Evolutionary conservation across 176 grass and related monocot genomes (phyloP), one percentile per base, ranked within the genome.

Genomic region (Oropetium thomaeum): DNA sequence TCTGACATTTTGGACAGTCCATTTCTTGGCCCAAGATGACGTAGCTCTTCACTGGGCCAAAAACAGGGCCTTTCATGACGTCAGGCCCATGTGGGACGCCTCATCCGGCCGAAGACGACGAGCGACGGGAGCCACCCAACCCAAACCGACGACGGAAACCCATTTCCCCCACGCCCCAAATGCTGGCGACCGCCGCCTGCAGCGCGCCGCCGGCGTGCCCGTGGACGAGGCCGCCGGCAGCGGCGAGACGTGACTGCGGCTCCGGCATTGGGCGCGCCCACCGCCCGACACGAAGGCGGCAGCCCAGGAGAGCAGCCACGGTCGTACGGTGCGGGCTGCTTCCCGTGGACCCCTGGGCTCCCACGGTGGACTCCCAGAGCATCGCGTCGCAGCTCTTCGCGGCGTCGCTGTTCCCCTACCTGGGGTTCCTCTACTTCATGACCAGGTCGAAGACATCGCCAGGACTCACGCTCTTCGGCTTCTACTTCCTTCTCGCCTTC

Each of bases 401-500:
- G 35, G 81, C 81, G 13, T 98, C 96, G n/a, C 91, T 99, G 2
- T 99, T 95, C 57, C 89, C 96, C 20, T 95, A 95, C 89, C 66
- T 99, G 17, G 96, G 91, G 0, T 99, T 95, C 84, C 81, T 99
- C 71, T 99, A 90, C 85, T 95, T 85, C 91, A 86, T 95, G 62
- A 88, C 89, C 69, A 89, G 57, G 76, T 92, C 96, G 67, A 92
- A 88, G 76, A 92, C 91, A 38, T 82, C 87, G 73, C 91, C 96
- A 33, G 67, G 90, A 1, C 87, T 99, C 73, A 95, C 91, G 40
- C 91, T 99, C 66, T 90, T 99, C 68, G 91, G 96, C 33, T 99
- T 95, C 75, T 99, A 95, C 71, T 98, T 99, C 79, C 87, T 95
- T 75, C 91, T 99, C 39, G 91, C 55, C 42, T 99, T 95, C 74